Percentiles rank a stretch among this genome's conserved stretches.
These are phyloP conservation scores for Neodidymelliopsis sp. DNA, from an alignment of 2,329 filamentous ascomycete genomes.

Conservation along the genomic window DNA sequence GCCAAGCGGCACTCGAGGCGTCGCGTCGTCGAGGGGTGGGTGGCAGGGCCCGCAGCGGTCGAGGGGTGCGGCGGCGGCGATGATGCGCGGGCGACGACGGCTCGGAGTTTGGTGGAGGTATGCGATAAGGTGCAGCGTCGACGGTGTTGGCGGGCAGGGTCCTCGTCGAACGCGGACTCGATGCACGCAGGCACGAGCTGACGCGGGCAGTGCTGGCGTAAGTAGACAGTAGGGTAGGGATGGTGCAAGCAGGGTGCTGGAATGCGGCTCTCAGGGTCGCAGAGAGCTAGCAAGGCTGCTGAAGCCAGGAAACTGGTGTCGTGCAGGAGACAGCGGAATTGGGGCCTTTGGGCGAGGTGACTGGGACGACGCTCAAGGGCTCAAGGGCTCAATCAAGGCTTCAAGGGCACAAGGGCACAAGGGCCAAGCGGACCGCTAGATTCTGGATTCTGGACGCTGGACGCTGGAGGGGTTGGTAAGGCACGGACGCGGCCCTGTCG, in stretches of 20 bases:
- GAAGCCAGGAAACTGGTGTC: constrained; percentile 31
- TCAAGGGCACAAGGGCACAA: too few relatives aligned
- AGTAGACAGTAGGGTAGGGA: too few relatives aligned
- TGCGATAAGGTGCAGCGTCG: constrained; percentile 35
- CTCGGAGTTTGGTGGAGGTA: constrained; percentile 38
- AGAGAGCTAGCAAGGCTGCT: constrained; percentile 27
- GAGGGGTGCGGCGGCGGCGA: constrained; percentile 25
- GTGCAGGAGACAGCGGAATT: constrained; percentile 32
- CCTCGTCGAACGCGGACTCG: constrained; percentile 30
- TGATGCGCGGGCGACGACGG: constrained; percentile 35
- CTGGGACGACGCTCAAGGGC: constrained; percentile 23
- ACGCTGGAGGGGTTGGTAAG: constrained; percentile 31
- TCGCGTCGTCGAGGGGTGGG: neutral
- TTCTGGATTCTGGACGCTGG: too few relatives aligned
- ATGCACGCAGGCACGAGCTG: constrained; percentile 40
- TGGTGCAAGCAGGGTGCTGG: constrained; percentile 12
- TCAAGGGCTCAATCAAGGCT: constrained; percentile 20
- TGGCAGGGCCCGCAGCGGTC: constrained; percentile 27
- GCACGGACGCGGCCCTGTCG: constrained; percentile 37
- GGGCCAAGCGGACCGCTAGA: too few relatives aligned
- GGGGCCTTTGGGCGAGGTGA: constrained; percentile 21
- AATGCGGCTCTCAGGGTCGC: constrained; percentile 35
- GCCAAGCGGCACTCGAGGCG: neutral
- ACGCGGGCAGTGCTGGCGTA: constrained; percentile 26
- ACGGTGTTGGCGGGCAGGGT: constrained; percentile 34